Conservation (phyloP, 768 basidiomycete genomes). For the Lepiota venenata region DNA sequence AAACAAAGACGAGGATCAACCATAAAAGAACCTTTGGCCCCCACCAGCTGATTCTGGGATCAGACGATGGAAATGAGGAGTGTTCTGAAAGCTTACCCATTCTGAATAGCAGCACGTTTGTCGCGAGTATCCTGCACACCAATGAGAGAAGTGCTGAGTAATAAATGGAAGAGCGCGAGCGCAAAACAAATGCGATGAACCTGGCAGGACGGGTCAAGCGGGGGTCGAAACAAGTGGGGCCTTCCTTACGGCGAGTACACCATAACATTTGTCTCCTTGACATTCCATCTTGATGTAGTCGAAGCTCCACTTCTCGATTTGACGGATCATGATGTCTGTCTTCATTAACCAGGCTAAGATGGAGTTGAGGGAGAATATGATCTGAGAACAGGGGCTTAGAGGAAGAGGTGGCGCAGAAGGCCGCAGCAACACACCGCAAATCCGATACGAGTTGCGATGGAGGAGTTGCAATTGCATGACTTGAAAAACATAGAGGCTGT, state of each 20-base stretch:
- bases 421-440: constrained; percentile 3
- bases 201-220: constrained; percentile 29
- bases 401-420: not conserved
- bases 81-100: constrained; percentile 59
- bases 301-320: constrained; percentile 89
- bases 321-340: constrained; percentile 80
- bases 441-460: constrained; percentile 94
- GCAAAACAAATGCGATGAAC: constrained; percentile 98
- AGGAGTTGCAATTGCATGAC: constrained; percentile 98
- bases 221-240: constrained; percentile 10
- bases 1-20: constrained; percentile 73
- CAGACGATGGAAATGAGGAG: constrained; percentile 1
- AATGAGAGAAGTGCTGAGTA: constrained; percentile 75
- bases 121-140: constrained; percentile 89
- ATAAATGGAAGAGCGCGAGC: constrained; percentile 80
- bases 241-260: constrained; percentile 79
- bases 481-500: constrained; percentile 95
- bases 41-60: constrained; percentile 75
- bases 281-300: constrained; percentile 99
- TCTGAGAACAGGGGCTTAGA: constrained; percentile 37
- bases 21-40: constrained; percentile 93
- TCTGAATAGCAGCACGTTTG: constrained; percentile 94
- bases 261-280: constrained; percentile 89
- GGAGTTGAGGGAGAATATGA: constrained; percentile 94
- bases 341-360: constrained; percentile 98